phyloP scores from a whole-genome alignment of 768 basidiomycete genomes.

The Austroboletus eburneus region DNA sequence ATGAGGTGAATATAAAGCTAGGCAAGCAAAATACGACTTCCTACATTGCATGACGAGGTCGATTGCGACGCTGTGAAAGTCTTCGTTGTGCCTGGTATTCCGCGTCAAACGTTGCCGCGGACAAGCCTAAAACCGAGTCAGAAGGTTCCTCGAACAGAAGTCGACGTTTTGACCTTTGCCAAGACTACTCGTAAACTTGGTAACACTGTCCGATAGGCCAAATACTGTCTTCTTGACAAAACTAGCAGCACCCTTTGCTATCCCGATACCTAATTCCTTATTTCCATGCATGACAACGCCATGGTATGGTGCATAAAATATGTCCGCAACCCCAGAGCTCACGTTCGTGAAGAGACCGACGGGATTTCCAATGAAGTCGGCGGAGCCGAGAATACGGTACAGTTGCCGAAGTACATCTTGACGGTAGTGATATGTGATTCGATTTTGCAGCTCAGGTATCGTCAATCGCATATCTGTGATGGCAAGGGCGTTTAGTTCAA shows the following conservation, averaged over 20 bases:
- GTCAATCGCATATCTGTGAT: constrained; percentile 93
- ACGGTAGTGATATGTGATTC: constrained; percentile 88
- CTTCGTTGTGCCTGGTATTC: constrained; percentile 91
- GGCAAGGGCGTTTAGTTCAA: constrained; percentile 89
- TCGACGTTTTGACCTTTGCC: constrained; percentile 68
- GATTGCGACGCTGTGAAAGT: constrained; percentile 87
- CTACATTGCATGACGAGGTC: constrained; percentile 92
- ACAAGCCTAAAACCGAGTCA: constrained; percentile 58
- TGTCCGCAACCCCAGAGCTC: constrained; percentile 95
- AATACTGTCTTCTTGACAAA: constrained; percentile 99
- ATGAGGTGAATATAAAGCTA: neutral
- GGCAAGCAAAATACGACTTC: constrained; percentile 16
- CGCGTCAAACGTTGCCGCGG: constrained; percentile 93
- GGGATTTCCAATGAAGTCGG: constrained; percentile 94
- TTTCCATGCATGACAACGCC: constrained; percentile 97
- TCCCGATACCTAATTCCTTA: constrained; percentile 88
- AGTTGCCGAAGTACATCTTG: constrained; percentile 92
- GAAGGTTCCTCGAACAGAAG: neutral
- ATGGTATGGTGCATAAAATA: constrained; percentile 98
- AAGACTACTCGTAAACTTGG: constrained; percentile 97
- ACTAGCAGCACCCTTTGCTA: constrained; percentile 96
- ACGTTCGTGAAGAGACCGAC: constrained; percentile 98
- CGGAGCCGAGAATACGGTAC: constrained; percentile 96
- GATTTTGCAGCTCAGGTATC: constrained; percentile 74
- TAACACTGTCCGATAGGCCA: constrained; percentile 91